Evolutionary conservation across 2,329 filamentous ascomycete species (phyloP).

Genomic region (Pseudopyrenochaeta lycopersici): DNA sequence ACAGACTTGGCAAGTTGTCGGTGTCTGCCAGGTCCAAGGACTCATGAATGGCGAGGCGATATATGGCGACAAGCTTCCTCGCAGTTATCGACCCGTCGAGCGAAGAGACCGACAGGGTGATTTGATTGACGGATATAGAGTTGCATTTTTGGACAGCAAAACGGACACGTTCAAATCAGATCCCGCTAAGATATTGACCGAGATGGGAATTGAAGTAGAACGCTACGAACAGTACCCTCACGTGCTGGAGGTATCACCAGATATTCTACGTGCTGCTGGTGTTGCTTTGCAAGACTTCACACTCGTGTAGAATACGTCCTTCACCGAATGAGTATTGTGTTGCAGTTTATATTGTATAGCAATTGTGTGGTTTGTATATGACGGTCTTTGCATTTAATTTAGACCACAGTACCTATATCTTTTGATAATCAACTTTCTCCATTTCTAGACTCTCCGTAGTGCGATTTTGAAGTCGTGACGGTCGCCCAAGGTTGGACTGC

Average conservation of each 20-base stretch:
- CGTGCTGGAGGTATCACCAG: slow-evolving; percentile 3
- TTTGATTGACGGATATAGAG: background rate
- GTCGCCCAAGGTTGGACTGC: too few species aligned
- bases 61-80: slow-evolving; percentile 1
- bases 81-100: background rate
- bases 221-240: slow-evolving; percentile 3
- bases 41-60: slow-evolving; percentile 11
- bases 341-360: too few species aligned
- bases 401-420: too few species aligned
- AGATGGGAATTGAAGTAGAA: slow-evolving; percentile 13
- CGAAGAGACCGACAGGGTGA: background rate
- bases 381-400: too few species aligned
- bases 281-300: slow-evolving; percentile 6
- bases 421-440: too few species aligned
- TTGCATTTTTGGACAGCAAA: background rate
- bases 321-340: too few species aligned
- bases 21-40: background rate
- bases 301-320: background rate
- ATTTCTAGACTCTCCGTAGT: too few species aligned
- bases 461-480: too few species aligned
- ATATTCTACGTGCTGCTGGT: slow-evolving; percentile 8
- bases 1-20: slow-evolving; percentile 5
- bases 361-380: too few species aligned
- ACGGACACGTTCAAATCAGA: background rate
- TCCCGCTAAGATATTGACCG: slow-evolving; percentile 7